These are phyloP conservation scores for Rhododendron vialii DNA, from an alignment of 148 eudicot species.

Conservation along the genomic window DNA sequence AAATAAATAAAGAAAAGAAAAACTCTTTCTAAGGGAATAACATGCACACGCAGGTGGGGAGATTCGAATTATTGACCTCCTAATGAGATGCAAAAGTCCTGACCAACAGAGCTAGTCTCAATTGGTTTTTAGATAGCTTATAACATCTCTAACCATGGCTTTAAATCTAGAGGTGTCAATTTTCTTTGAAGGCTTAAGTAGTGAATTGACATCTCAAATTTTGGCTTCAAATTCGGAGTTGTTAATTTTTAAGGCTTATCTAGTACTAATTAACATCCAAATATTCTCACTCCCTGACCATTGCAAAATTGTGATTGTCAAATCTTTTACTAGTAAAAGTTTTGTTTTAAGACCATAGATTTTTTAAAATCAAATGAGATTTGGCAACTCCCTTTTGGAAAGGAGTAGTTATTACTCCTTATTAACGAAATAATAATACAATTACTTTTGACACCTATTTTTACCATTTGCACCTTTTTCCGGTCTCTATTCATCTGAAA, in stretches of 20 bases:
- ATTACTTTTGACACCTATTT: no score
- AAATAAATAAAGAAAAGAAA: no score
- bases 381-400: neutral
- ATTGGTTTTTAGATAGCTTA: neutral
- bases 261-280: neutral
- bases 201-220: neutral
- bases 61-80: fast-evolving
- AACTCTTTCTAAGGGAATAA: no score
- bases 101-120: no score
- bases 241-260: neutral
- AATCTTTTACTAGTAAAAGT: no score
- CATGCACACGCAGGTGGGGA: no score
- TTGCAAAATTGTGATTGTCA: neutral
- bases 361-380: no score
- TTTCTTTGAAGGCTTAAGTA: neutral
- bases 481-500: neutral
- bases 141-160: neutral
- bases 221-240: neutral
- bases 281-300: neutral
- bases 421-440: no score
- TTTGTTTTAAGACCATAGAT: neutral
- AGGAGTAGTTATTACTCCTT: no score
- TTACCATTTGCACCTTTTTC: no score
- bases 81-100: no score
- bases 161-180: no score